These are phyloP conservation scores for Lactarius indigo DNA, from an alignment of 768 basidiomycete genomes.

Conservation along the genomic window DNA sequence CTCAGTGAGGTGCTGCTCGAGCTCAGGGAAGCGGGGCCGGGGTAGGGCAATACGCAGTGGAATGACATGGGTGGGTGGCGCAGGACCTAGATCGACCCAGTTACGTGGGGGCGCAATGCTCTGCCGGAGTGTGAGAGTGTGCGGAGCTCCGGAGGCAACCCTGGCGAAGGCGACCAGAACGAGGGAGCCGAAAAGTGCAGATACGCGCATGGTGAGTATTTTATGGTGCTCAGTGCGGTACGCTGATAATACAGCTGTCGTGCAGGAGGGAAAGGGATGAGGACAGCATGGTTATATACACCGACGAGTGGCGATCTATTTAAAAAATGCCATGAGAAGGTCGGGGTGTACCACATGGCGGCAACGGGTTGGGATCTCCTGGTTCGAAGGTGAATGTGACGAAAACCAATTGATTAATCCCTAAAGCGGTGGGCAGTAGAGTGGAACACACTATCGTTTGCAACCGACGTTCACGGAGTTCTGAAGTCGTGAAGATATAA, in stretches of 20 bases:
- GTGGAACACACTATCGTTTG: background rate
- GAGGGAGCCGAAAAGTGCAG: background rate
- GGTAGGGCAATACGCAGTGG: slow-evolving; percentile 41
- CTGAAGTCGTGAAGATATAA: background rate
- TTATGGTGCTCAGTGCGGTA: background rate
- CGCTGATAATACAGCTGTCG: background rate
- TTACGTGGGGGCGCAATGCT: slow-evolving; percentile 39
- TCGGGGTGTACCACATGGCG: background rate
- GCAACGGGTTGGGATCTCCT: background rate
- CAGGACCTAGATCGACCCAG: slow-evolving; percentile 44
- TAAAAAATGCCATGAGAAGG: background rate
- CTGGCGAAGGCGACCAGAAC: background rate
- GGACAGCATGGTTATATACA: background rate
- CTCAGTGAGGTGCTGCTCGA: slow-evolving; percentile 29
- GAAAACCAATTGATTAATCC: too few species aligned
- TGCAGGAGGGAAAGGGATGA: background rate
- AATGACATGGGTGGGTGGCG: slow-evolving; percentile 45
- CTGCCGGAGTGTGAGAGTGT: slow-evolving; percentile 41
- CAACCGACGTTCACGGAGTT: background rate
- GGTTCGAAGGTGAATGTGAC: too few species aligned
- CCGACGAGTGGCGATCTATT: background rate
- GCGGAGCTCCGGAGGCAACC: background rate
- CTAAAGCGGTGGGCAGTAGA: background rate
- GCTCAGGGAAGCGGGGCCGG: slow-evolving; percentile 26
- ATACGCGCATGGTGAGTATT: background rate